A percentile compares a stretch with the other conserved stretches of the same genome.
phyloP scores from a whole-genome alignment of 179 eudicot genomes.

The Heliamphora pulchella region DNA sequence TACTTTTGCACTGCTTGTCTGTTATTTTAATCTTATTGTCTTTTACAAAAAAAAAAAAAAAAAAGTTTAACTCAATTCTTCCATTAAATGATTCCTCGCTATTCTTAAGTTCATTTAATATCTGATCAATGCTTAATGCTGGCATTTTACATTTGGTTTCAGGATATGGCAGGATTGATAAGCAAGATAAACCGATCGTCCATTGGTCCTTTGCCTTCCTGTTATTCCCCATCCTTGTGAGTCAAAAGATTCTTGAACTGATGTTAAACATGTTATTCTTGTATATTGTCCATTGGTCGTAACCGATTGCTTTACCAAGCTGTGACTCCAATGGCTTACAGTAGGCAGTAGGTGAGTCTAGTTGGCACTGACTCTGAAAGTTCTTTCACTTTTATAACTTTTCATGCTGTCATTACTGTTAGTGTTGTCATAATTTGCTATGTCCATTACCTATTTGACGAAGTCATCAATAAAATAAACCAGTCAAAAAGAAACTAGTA shows the following conservation, averaged over 20 bases:
- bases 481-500: too few relatives aligned
- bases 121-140: constrained; percentile 8
- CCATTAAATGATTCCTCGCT: not conserved
- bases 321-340: not conserved
- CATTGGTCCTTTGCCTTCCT: constrained; percentile 91
- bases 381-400: not conserved
- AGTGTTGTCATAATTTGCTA: too few relatives aligned
- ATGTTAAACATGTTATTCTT: not conserved
- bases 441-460: too few relatives aligned
- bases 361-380: not conserved
- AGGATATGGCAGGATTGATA: constrained; percentile 99
- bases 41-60: not conserved
- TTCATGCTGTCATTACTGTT: too few relatives aligned
- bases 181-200: constrained; percentile 95
- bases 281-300: not conserved
- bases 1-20: not conserved
- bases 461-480: too few relatives aligned
- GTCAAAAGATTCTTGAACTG: constrained; percentile 21
- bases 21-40: not conserved
- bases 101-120: constrained; percentile 2
- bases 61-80: too few relatives aligned
- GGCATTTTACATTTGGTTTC: constrained; percentile 24
- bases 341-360: not conserved
- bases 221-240: constrained; percentile 92
- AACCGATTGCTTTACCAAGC: not conserved